These are phyloP conservation scores for Bryoerythrophyllum caledonicum DNA, from an alignment of 225 moss, liverwort and hornwort genomes.

Conservation along the genomic window DNA sequence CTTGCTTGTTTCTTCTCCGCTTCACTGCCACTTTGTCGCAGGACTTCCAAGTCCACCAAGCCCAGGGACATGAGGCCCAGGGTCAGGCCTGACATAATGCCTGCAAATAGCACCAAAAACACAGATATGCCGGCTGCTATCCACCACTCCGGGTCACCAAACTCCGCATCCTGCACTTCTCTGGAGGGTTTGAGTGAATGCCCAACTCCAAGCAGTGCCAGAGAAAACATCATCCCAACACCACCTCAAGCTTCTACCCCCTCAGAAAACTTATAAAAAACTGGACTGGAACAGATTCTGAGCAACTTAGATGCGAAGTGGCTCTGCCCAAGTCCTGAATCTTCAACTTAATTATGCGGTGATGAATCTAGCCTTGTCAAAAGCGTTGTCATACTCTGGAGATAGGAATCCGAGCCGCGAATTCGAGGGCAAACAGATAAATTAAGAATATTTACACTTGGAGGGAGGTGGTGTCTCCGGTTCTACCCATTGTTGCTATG, in stretches of 20 bases:
- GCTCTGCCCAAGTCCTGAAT: background rate
- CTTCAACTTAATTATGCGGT: background rate
- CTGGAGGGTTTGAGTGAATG: background rate
- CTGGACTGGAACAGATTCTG: background rate
- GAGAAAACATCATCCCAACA: constrained; percentile 5
- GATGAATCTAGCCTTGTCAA: background rate
- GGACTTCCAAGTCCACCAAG: constrained; percentile 83
- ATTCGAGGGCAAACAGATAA: background rate
- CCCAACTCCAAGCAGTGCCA: constrained; percentile 21
- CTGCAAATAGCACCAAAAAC: constrained; percentile 73
- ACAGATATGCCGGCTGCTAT: constrained; percentile 54
- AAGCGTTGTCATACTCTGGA: background rate
- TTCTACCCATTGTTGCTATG: background rate
- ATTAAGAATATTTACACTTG: background rate
- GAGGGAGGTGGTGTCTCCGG: background rate
- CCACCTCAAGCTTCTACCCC: background rate
- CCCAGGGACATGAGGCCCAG: constrained; percentile 85
- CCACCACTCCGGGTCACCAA: constrained; percentile 52
- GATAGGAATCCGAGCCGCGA: background rate
- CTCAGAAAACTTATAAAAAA: background rate
- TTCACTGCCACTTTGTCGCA: constrained; percentile 65
- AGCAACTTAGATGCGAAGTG: background rate
- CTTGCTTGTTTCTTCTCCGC: constrained; percentile 75
- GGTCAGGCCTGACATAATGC: constrained; percentile 85
- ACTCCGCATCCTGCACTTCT: background rate